A percentile compares a stretch with the other conserved stretches of the same genome.
phyloP scores from a whole-genome alignment of 768 basidiomycete species.

The Suillus paluster region DNA sequence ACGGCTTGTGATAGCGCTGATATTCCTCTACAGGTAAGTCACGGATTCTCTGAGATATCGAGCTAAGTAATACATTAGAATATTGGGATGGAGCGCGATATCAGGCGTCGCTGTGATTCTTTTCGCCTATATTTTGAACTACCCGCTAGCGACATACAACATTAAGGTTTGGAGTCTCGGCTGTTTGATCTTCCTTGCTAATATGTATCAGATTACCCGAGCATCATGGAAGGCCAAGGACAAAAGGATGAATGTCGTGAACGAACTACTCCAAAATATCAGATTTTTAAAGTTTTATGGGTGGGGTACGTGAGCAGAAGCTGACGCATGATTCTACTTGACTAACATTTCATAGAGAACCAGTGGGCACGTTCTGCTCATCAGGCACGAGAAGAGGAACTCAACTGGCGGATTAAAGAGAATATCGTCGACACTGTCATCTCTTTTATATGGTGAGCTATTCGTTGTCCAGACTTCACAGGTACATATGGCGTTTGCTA shows the following conservation, averaged over 20 bases:
- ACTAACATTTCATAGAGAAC: constrained; percentile 45
- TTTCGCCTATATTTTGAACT: constrained; percentile 65
- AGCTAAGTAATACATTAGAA: constrained; percentile 39
- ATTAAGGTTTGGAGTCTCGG: constrained; percentile 51
- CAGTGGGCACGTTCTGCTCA: constrained; percentile 61
- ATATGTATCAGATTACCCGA: constrained; percentile 51
- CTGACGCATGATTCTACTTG: not conserved
- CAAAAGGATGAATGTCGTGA: constrained; percentile 68
- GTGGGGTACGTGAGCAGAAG: constrained; percentile 54
- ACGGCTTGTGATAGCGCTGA: constrained; percentile 64
- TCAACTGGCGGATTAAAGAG: constrained; percentile 68
- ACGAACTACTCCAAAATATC: constrained; percentile 77
- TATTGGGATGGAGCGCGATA: constrained; percentile 80
- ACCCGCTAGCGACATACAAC: constrained; percentile 68
- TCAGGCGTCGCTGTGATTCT: constrained; percentile 70
- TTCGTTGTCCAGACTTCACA: not conserved
- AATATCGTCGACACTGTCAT: constrained; percentile 63
- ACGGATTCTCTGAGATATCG: not conserved
- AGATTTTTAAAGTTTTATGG: constrained; percentile 78
- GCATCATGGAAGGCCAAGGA: constrained; percentile 68
- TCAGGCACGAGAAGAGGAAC: constrained; percentile 61
- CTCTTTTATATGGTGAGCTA: constrained; percentile 66
- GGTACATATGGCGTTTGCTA: constrained; percentile 27
- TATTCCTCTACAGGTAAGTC: constrained; percentile 73
- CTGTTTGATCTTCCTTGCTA: not conserved